Conservation (phyloP, 2,329 filamentous ascomycete species). For the Lachnellula subtilissima region DNA sequence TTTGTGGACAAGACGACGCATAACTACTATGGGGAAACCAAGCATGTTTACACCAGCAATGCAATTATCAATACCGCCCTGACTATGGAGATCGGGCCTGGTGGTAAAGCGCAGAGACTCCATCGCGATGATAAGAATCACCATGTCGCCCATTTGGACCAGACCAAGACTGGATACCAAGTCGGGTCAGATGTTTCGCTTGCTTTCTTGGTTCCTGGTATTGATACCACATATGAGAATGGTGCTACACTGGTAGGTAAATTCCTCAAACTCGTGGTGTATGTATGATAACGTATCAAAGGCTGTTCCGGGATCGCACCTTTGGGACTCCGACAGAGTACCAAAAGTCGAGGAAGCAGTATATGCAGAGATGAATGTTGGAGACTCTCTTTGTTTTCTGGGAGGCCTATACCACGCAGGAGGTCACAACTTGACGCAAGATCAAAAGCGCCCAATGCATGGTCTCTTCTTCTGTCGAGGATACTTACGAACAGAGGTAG, state of each 20-base stretch:
- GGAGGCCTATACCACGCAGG: slow-evolving; percentile 14
- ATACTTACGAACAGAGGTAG: slow-evolving; percentile 13
- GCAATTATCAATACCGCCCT: slow-evolving; percentile 24
- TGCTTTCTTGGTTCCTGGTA: slow-evolving; percentile 15
- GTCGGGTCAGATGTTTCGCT: slow-evolving; percentile 13
- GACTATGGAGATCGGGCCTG: slow-evolving; percentile 21
- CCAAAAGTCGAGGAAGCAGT: slow-evolving; percentile 9
- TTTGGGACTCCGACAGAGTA: slow-evolving; percentile 11
- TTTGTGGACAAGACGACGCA: slow-evolving; percentile 28
- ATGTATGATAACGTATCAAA: not conserved
- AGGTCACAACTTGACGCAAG: slow-evolving; percentile 9
- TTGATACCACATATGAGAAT: slow-evolving; percentile 14
- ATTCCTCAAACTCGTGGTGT: not conserved
- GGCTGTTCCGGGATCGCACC: slow-evolving; percentile 14
- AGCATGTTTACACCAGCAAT: slow-evolving; percentile 27
- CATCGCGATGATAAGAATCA: slow-evolving; percentile 19
- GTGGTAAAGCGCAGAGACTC: slow-evolving; percentile 14
- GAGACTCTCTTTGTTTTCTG: slow-evolving; percentile 11
- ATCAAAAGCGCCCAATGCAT: slow-evolving; percentile 15
- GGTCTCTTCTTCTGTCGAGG: slow-evolving; percentile 15
- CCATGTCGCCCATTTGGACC: slow-evolving; percentile 12
- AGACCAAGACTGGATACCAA: slow-evolving; percentile 13
- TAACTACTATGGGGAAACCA: slow-evolving; percentile 28
- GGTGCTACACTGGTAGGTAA: slow-evolving; percentile 13
- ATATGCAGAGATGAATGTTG: slow-evolving; percentile 12